A percentile compares a stretch with the other conserved stretches of the same genome.
Evolutionary conservation across 2,329 filamentous ascomycete species (phyloP).

Genomic region (Pseudogymnoascus sp.): DNA sequence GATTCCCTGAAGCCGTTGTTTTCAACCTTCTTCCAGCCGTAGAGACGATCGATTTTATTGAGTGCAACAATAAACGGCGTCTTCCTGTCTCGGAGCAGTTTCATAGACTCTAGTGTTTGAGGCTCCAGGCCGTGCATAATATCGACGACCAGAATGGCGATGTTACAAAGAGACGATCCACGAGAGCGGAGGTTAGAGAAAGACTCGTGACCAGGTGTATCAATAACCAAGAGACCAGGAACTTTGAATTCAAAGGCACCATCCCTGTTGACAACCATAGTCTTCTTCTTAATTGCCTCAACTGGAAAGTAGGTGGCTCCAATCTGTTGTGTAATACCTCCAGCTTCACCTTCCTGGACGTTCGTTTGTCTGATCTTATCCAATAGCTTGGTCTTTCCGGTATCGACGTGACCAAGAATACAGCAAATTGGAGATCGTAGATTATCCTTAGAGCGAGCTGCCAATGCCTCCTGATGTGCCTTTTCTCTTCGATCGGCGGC

Average conservation of each 20-base stretch:
- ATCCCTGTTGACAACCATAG: slow-evolving; percentile 84
- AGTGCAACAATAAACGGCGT: slow-evolving; percentile 97
- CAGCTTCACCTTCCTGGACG: slow-evolving; percentile 96
- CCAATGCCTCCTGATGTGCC: slow-evolving; percentile 84
- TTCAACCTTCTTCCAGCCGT: slow-evolving; percentile 96
- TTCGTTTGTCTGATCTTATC: slow-evolving; percentile 99
- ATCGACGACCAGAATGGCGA: slow-evolving; percentile 96
- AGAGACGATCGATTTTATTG: slow-evolving; percentile 99
- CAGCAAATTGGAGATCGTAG: slow-evolving; percentile 97
- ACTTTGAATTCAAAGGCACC: slow-evolving; percentile 93
- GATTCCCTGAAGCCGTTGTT: slow-evolving; percentile 98
- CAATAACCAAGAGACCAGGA: slow-evolving; percentile 90
- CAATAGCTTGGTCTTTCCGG: slow-evolving; percentile 97
- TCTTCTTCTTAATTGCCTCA: slow-evolving; percentile 88
- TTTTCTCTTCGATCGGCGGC: slow-evolving; percentile 82
- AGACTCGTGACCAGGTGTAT: slow-evolving; percentile 99
- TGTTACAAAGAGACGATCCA: slow-evolving; percentile 97
- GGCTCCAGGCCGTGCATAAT: slow-evolving; percentile 99
- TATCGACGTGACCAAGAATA: slow-evolving; percentile 99
- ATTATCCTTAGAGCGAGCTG: slow-evolving; percentile 86
- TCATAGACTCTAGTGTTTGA: slow-evolving; percentile 97
- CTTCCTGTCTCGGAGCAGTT: slow-evolving; percentile 80
- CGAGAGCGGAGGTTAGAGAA: slow-evolving; percentile 97
- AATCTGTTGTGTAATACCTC: slow-evolving; percentile 99
- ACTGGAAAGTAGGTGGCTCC: slow-evolving; percentile 98